Evolutionary conservation across 345 rosid species (phyloP), one percentile per base, ranked within the genome.

Genomic region (Aquilaria malaccensis): DNA sequence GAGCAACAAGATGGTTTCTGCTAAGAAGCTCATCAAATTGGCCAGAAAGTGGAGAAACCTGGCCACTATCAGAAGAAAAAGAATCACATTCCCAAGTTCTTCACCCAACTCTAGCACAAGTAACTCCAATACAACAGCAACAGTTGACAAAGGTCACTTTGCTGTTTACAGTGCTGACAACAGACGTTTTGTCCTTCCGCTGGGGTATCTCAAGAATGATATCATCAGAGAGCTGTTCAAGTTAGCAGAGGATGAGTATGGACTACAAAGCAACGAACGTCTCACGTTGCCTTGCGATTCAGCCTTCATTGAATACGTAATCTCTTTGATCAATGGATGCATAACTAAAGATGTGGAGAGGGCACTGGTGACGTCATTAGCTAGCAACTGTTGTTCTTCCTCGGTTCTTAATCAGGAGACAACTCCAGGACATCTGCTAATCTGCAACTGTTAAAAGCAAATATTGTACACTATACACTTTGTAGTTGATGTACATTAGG

Each of bases 201-300:
- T 64, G 60, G 48, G 45, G 33, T 64, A 55, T 55, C 64, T 64
- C n/a, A 30, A 54, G 53, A 56, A 64, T 5, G 49, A 56, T 12
- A 33, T 64, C 4, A 53, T 64, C 11, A 55, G 32, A 50, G 69
- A 61, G 54, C 63, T 77, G 14, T 60, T 72, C 33, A 66, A 55
- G 37, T 33, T 69, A 49, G 68, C 74, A 3, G 72, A 72, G 59
- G 74, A 76, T 43, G 74, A 69, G 72, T 76, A 53, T 62, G 80
- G 80, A 22, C 22, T 72, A 11, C 15, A 52, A 13, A 60, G 71
- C 7, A 62, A 62, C 33, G 74, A 69, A 5, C 80, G 65, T 7
- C 57, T 76, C 55, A 66, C 61, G 3, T 46, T 76, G 56, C 72
- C 77, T 10, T 72, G 77, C 9, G 67, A 76, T 62, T 58, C 73